Evolutionary conservation across 148 eudicot species (phyloP), one percentile per base, ranked within the genome.

Genomic region (Nepenthes gracilis): DNA sequence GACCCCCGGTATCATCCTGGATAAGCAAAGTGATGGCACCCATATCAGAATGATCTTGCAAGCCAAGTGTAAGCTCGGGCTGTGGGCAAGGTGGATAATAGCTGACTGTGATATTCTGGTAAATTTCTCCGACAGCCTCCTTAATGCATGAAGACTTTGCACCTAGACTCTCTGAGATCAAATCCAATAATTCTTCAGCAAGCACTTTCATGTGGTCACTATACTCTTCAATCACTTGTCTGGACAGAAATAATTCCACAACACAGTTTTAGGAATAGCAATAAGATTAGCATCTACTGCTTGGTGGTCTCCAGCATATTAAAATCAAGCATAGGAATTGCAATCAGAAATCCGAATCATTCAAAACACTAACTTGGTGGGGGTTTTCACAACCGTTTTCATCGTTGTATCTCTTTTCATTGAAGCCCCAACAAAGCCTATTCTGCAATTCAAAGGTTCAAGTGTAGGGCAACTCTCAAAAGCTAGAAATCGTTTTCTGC

Each of bases 21-120:
- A 88, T 82, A 23, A 92, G 95, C 58, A 92, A 77, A 53, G 96
- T 92, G 59, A 92, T 70, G 58, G 81, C 85, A 65, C 96, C 96
- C 58, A 88, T 55, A 64, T 92, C 98, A 12, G 98, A 88, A 64
- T 93, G 97, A 11, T 95, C 56, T 64, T 88, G 99, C 80, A 93
- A 66, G 47, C 97, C 96, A 23, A 86, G 80, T 1, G 97, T 89
- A 38, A 93, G 97, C 59, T 93, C 97, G 2, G 99, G 99, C 73
- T 86, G 89, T 1, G 97, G 99, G 59, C 99, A 93, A 60, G 95
- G 77, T 55, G 98, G 98, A 68, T 92, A 92, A 65, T 83, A 93
- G 73, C 95, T 88, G 43, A 93, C 64, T 1, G 96, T 88, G 34
- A 93, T 89, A 64, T 93, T 88, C 78, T 93, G 97, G 71, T 86